Evolutionary conservation across 2,329 filamentous ascomycete genomes (phyloP).

Genomic region (Hypomyces rosellus): DNA sequence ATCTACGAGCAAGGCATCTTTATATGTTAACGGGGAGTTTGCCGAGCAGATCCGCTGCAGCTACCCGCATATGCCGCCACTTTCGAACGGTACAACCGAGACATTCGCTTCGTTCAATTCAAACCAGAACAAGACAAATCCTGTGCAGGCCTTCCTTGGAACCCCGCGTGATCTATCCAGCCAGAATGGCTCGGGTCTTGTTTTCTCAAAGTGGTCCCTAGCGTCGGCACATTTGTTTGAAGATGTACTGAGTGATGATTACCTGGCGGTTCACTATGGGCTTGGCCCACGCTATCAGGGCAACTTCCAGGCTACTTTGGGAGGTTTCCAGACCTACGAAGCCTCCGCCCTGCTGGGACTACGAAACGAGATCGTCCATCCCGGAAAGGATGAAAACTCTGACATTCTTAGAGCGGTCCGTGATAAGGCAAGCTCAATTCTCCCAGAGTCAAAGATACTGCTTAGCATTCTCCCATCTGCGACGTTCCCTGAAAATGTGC

Average conservation of each 20-base stretch:
- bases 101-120: slow-evolving; percentile 66
- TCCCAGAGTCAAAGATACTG: slow-evolving; percentile 75
- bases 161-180: slow-evolving; percentile 84
- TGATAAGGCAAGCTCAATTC: slow-evolving; percentile 71
- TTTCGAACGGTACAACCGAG: slow-evolving; percentile 55
- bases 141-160: slow-evolving; percentile 87
- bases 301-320: slow-evolving; percentile 94
- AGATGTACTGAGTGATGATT: slow-evolving; percentile 81
- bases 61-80: slow-evolving; percentile 72
- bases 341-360: slow-evolving; percentile 87
- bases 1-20: slow-evolving; percentile 69
- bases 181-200: slow-evolving; percentile 63
- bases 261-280: slow-evolving; percentile 83
- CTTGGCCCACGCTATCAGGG: slow-evolving; percentile 88
- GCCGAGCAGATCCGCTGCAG: slow-evolving; percentile 84
- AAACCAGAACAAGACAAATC: slow-evolving; percentile 49
- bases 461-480: slow-evolving; percentile 77
- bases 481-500: slow-evolving; percentile 74
- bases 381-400: slow-evolving; percentile 82
- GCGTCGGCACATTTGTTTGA: slow-evolving; percentile 86
- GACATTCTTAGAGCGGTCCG: slow-evolving; percentile 88
- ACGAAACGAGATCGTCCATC: slow-evolving; percentile 83
- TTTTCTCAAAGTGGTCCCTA: slow-evolving; percentile 79
- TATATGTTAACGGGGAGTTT: slow-evolving; percentile 92
- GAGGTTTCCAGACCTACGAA: slow-evolving; percentile 92